Evolutionary conservation across 2,329 filamentous ascomycete species (phyloP), one percentile per base, ranked within the genome.

Genomic region (Pseudogymnoascus sp.): DNA sequence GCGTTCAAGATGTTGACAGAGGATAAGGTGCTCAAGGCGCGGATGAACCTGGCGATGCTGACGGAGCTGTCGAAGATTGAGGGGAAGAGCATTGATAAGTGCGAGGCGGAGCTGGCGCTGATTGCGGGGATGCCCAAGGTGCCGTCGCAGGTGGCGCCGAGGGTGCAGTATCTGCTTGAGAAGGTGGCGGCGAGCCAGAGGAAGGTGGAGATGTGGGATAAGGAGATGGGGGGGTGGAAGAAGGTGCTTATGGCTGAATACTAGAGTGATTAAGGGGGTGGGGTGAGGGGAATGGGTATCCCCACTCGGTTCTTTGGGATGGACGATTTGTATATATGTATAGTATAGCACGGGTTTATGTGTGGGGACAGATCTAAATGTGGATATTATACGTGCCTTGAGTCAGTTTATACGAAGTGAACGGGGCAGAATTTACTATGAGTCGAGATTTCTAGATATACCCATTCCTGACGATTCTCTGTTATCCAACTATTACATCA

Each of bases 161-260:
- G 92, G 33, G 79, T 90, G 2, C 76, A 81, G 60, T 96, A 89
- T 75, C 74, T 96, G 64, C 71, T 95, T 52, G 72, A 70, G 0
- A 96, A 95, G 76, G 73, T 96, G 62, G 79, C 84, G 65, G 75
- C 71, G n/a, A 85, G 87, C 62, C 92, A 96, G 76, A 72, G 71
- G 58, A 92, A 88, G 76, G 84, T 96, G 62, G 79, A 84, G 66
- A 78, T 74, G 59, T 89, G 86, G 70, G 92, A 96, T 73, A 77
- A 72, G 66, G 85, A 95, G 70, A 89, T 87, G 72, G 82, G 73
- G 1, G 74, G 63, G 38, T 73, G 95, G 74, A 92, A 92, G 77
- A 88, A 86, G 77, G 74, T 89, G 45, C 72, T 94, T 64, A 73
- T 74, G 60, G 73, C 74, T 57, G 79, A 85, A 67, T 68, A 62